Evolutionary conservation across 2,329 filamentous ascomycete genomes (phyloP).

Genomic region (Nemania abortiva): DNA sequence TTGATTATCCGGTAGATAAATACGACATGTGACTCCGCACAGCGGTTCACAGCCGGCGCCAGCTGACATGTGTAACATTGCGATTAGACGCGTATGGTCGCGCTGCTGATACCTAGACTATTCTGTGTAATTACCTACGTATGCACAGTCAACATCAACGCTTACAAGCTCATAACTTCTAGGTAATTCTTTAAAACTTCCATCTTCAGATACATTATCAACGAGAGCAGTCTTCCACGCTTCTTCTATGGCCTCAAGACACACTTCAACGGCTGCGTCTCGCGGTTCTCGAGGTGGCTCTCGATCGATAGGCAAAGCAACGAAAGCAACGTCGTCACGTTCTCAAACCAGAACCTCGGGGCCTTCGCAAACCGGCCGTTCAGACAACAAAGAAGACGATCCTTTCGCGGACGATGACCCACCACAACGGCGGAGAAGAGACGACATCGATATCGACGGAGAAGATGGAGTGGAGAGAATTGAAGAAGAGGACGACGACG

Average conservation of each 20-base stretch:
- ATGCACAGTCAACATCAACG: too few species aligned
- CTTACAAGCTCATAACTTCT: neutral
- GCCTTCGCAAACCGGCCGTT: constrained; percentile 29
- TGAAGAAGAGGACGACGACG: constrained; percentile 50
- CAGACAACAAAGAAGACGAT: constrained; percentile 43
- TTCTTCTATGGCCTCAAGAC: constrained; percentile 58
- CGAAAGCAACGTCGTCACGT: constrained; percentile 37
- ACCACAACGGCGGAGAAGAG: constrained; percentile 27
- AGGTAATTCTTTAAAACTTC: neutral
- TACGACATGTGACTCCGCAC: neutral
- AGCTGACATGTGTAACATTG: neutral
- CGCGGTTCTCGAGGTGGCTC: constrained; percentile 51
- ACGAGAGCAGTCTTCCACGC: neutral
- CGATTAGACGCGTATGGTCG: neutral
- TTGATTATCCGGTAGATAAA: neutral
- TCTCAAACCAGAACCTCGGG: constrained; percentile 29
- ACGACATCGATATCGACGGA: constrained; percentile 44
- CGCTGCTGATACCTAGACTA: neutral
- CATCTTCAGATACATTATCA: neutral
- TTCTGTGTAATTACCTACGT: too few species aligned
- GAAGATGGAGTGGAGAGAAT: constrained; percentile 47
- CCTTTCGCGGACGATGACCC: constrained; percentile 47
- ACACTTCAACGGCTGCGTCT: constrained; percentile 50
- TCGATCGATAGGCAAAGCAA: constrained; percentile 31
- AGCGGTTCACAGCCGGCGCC: neutral